phyloP scores from a whole-genome alignment of 2,329 filamentous ascomycete species.

The Hymenoscyphus scutula region DNA sequence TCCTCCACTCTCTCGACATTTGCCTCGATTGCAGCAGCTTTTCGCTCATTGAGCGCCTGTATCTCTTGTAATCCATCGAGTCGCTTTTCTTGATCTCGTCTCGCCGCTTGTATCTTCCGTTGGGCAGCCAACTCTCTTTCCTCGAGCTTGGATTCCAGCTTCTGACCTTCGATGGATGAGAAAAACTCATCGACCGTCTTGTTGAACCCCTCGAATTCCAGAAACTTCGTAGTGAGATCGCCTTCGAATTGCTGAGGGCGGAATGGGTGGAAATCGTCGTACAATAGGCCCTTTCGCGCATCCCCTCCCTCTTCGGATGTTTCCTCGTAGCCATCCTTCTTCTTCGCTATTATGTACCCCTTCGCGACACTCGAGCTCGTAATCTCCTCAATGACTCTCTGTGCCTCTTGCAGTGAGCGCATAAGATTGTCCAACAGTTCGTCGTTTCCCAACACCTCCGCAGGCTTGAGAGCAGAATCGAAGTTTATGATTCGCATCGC shows the following conservation, averaged over 20 bases:
- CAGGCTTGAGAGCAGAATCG: slow-evolving; percentile 64
- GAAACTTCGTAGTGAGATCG: slow-evolving; percentile 61
- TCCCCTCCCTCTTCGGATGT: slow-evolving; percentile 40
- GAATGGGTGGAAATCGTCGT: slow-evolving; percentile 96
- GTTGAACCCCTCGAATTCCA: slow-evolving; percentile 84
- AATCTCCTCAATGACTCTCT: slow-evolving; percentile 66
- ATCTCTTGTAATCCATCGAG: slow-evolving; percentile 79
- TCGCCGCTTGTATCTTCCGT: slow-evolving; percentile 80
- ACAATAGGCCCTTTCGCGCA: slow-evolving; percentile 55
- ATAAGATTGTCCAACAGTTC: slow-evolving; percentile 64
- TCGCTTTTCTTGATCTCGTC: slow-evolving; percentile 78
- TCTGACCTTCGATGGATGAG: slow-evolving; percentile 92
- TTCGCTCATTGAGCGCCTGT: slow-evolving; percentile 80
- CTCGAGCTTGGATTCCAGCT: slow-evolving; percentile 75
- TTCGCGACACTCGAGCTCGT: slow-evolving; percentile 63
- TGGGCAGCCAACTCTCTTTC: slow-evolving; percentile 81
- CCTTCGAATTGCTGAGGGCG: slow-evolving; percentile 74
- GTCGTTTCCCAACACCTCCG: slow-evolving; percentile 68
- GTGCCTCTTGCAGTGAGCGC: slow-evolving; percentile 65
- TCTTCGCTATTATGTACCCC: slow-evolving; percentile 85
- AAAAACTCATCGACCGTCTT: slow-evolving; percentile 95
- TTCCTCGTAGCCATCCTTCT: slow-evolving; percentile 40
- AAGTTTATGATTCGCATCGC: slow-evolving; percentile 68
- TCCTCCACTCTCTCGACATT: slow-evolving; percentile 91
- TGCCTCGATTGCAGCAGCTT: slow-evolving; percentile 85